Percentiles rank a stretch among this genome's conserved stretches.
These are phyloP conservation scores for Penicillium olsonii DNA, from an alignment of 2,329 filamentous ascomycete genomes.

Conservation along the genomic window DNA sequence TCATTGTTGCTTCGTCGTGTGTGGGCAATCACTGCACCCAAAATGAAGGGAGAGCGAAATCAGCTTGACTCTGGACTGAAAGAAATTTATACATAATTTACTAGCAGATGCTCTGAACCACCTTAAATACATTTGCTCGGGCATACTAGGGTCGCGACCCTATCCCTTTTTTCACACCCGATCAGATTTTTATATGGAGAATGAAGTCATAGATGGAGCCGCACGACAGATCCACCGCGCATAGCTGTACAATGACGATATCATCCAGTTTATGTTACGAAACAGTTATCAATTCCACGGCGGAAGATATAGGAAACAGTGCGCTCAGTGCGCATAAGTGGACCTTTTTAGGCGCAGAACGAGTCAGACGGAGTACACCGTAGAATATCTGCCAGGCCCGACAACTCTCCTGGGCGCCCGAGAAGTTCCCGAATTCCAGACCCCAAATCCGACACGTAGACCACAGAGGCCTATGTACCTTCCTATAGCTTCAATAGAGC, in stretches of 20 bases:
- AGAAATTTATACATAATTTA: too few relatives aligned
- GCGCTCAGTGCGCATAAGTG: too few relatives aligned
- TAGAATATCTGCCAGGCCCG: neutral
- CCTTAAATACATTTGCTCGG: constrained; percentile 15
- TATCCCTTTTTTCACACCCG: constrained; percentile 8
- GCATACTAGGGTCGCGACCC: constrained; percentile 19
- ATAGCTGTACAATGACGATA: neutral
- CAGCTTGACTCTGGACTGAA: too few relatives aligned
- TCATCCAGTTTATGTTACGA: neutral
- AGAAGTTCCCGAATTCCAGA: neutral
- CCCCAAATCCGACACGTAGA: neutral
- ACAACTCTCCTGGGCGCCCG: neutral
- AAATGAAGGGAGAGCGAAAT: too few relatives aligned
- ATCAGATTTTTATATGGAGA: constrained; percentile 16
- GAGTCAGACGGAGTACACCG: too few relatives aligned
- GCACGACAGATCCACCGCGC: constrained; percentile 3
- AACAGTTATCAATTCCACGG: neutral
- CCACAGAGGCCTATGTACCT: too few relatives aligned
- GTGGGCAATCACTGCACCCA: too few relatives aligned
- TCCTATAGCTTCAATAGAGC: constrained; percentile 2
- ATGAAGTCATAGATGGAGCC: constrained; percentile 18
- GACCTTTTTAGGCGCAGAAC: too few relatives aligned
- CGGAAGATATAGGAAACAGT: neutral
- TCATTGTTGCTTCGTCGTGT: too few relatives aligned
- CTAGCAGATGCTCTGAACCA: neutral